A percentile compares a stretch with the other conserved stretches of the same genome.
Evolutionary conservation across 2,329 filamentous ascomycete genomes (phyloP).

Genomic region (Beauveria bassiana): DNA sequence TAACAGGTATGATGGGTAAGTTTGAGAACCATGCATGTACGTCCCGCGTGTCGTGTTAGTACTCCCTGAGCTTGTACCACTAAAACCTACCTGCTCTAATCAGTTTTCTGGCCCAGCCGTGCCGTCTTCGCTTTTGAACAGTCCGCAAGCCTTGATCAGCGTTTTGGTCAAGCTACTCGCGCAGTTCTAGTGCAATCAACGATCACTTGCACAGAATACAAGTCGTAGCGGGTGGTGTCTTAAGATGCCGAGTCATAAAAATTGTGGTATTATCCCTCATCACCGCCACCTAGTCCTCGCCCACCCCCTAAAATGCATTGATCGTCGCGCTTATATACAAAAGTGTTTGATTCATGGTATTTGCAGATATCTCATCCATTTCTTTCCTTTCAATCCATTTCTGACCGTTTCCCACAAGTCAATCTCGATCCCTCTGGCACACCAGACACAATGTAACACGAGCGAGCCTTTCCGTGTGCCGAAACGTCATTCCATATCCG

Average conservation of each 20-base stretch:
- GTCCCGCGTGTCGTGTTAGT: too few species aligned
- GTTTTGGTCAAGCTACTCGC: too few species aligned
- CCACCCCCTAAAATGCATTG: neutral
- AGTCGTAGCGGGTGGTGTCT: neutral
- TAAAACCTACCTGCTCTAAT: too few species aligned
- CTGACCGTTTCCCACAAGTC: neutral
- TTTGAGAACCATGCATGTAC: too few species aligned
- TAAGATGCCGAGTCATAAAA: neutral
- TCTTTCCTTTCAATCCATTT: neutral
- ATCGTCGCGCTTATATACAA: slow-evolving; percentile 1
- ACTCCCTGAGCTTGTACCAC: too few species aligned
- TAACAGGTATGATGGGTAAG: too few species aligned
- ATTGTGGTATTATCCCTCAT: slow-evolving; percentile 1
- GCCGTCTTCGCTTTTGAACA: too few species aligned
- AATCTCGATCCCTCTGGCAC: neutral
- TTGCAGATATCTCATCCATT: too few species aligned
- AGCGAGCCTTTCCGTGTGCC: neutral
- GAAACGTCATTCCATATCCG: neutral
- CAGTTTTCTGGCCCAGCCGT: too few species aligned
- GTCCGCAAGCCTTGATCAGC: too few species aligned
- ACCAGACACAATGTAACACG: neutral
- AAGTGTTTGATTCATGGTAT: neutral
- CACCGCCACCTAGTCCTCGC: neutral
- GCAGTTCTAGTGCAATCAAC: neutral
- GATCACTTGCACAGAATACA: neutral